phyloP scores from a whole-genome alignment of 495 filamentous ascomycete genomes.

The Neurospora sp. region DNA sequence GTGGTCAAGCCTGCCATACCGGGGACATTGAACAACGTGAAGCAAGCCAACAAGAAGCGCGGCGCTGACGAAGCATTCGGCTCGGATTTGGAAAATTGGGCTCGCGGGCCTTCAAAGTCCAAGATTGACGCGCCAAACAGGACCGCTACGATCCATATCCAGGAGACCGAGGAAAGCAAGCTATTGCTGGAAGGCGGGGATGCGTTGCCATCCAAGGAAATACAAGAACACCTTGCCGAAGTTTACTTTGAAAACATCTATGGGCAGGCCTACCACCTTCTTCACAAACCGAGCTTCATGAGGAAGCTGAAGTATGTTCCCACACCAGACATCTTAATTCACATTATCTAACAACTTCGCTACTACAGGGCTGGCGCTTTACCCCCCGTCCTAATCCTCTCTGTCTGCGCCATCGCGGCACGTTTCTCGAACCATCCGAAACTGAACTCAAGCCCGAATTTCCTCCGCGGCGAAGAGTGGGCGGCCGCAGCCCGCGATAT shows the following conservation, averaged over 20 bases:
- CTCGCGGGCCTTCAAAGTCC: conserved; percentile 42
- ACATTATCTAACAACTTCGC: conserved; percentile 14
- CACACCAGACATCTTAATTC: neutral
- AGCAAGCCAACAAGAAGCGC: conserved; percentile 60
- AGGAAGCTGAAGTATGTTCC: conserved; percentile 56
- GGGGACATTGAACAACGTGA: conserved; percentile 40
- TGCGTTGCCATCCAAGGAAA: conserved; percentile 72
- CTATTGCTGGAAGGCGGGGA: conserved; percentile 73
- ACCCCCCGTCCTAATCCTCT: conserved; percentile 80
- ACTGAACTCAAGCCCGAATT: conserved; percentile 70
- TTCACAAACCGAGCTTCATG: conserved; percentile 97
- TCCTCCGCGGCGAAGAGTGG: conserved; percentile 86
- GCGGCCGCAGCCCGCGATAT: conserved; percentile 76
- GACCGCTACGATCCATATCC: conserved; percentile 47
- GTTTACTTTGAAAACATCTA: conserved; percentile 96
- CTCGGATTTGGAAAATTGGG: conserved; percentile 72
- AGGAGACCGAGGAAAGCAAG: conserved; percentile 60
- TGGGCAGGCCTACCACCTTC: conserved; percentile 87
- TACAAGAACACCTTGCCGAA: conserved; percentile 90
- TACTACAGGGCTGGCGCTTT: conserved; percentile 38
- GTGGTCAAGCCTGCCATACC: conserved; percentile 71
- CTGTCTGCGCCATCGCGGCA: conserved; percentile 86
- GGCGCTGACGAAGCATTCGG: conserved; percentile 83
- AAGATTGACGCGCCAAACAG: conserved; percentile 36
- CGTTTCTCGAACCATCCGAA: conserved; percentile 93